These are phyloP conservation scores for Kwoniella europaea DNA, from an alignment of 768 basidiomycete species.

Conservation along the genomic window DNA sequence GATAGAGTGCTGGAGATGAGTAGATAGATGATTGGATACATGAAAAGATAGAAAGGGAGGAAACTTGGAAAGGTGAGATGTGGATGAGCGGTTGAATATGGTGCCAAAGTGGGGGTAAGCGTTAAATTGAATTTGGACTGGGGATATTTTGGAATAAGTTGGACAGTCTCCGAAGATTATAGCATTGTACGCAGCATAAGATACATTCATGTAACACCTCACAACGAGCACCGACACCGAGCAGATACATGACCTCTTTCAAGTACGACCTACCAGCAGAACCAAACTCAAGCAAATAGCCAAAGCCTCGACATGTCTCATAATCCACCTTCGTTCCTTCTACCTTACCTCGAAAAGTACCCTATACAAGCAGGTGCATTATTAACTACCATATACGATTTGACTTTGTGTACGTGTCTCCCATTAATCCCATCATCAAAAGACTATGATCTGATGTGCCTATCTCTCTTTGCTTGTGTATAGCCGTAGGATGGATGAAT, in stretches of 20 bases:
- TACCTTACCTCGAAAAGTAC: conserved; percentile 34
- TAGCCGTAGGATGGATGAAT: conserved; percentile 56
- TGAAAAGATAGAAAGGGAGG: not conserved
- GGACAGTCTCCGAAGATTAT: not conserved
- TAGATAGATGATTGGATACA: not conserved
- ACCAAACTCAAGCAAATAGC: not conserved
- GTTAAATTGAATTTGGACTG: too few species aligned
- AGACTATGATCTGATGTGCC: not conserved
- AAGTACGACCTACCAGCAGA: not conserved
- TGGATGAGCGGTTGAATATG: not conserved
- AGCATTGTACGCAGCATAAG: too few species aligned
- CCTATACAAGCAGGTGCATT: conserved; percentile 54
- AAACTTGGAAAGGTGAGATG: not conserved
- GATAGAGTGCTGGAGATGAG: not conserved
- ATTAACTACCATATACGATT: conserved; percentile 51
- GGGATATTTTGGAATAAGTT: not conserved
- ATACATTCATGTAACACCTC: too few species aligned
- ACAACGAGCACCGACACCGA: too few species aligned
- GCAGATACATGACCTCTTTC: too few species aligned
- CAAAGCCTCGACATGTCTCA: not conserved
- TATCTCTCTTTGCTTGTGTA: not conserved
- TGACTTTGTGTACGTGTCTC: conserved; percentile 47
- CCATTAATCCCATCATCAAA: not conserved
- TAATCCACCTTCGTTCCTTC: conserved; percentile 18
- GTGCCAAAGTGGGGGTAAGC: too few species aligned